These are phyloP conservation scores for Pseudozyma thailandica DNA, from an alignment of 1,284 basidiomycete genomes.

Conservation along the genomic window DNA sequence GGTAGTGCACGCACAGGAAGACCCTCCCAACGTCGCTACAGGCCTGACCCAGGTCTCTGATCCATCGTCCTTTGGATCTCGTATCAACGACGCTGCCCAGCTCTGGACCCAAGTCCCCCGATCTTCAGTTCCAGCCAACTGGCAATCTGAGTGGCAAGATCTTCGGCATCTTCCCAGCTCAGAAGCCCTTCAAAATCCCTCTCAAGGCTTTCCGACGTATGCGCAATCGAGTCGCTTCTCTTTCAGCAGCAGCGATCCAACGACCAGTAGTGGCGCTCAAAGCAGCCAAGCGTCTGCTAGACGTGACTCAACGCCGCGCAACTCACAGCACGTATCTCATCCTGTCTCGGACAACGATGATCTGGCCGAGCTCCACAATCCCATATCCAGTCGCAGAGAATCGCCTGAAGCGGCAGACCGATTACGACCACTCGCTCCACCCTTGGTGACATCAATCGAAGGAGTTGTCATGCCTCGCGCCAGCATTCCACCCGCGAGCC, in stretches of 20 bases:
- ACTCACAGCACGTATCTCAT: conserved; percentile 2
- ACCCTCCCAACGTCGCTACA: not conserved
- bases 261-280: conserved; percentile 6
- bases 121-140: conserved; percentile 1
- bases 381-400: conserved; percentile 2
- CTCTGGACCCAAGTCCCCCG: conserved; percentile 1
- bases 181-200: not conserved
- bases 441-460: no score
- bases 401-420: no score
- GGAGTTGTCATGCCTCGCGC: no score
- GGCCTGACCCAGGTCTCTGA: not conserved
- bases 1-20: not conserved
- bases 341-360: conserved; percentile 7
- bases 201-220: not conserved
- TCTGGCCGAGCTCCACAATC: not conserved
- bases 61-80: not conserved
- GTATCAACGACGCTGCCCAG: not conserved
- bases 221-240: conserved; percentile 14
- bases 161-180: conserved; percentile 8
- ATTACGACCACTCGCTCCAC: no score
- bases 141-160: conserved; percentile 23
- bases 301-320: conserved; percentile 1
- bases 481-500: no score
- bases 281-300: conserved; percentile 2
- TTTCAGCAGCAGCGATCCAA: conserved; percentile 12